Evolutionary conservation across 2,329 filamentous ascomycete species (phyloP).

Genomic region (Colletotrichum viniferum): DNA sequence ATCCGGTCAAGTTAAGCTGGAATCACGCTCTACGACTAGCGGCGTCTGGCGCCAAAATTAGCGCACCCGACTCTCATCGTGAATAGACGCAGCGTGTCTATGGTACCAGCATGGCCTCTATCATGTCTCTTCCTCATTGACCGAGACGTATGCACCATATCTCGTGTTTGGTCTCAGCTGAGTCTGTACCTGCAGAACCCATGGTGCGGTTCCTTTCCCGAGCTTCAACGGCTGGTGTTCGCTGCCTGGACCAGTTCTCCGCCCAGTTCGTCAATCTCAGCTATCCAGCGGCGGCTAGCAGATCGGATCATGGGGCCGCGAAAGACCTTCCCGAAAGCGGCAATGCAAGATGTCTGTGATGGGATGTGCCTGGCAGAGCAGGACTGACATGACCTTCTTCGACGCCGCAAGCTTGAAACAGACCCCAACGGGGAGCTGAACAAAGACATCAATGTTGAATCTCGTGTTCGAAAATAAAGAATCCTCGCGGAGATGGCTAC

Average conservation of each 20-base stretch:
- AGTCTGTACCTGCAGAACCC: not conserved
- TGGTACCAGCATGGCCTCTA: not conserved
- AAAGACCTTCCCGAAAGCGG: not conserved
- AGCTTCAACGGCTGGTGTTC: not conserved
- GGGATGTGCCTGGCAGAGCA: not conserved
- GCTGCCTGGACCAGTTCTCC: not conserved
- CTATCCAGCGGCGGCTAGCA: not conserved
- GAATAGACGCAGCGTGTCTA: not conserved
- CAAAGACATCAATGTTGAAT: not conserved
- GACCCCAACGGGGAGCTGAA: constrained; percentile 3
- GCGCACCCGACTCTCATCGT: not conserved
- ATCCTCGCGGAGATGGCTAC: not conserved
- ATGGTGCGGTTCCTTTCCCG: not conserved
- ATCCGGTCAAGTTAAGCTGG: not conserved
- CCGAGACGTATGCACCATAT: not conserved
- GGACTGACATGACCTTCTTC: not conserved
- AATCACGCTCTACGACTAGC: not conserved
- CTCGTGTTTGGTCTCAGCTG: not conserved
- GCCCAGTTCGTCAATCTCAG: not conserved
- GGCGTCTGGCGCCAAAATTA: constrained; percentile 20
- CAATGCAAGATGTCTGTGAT: not conserved
- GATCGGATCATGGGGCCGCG: not conserved
- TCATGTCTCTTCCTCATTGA: not conserved
- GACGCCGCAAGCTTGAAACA: not conserved
- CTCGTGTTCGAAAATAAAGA: constrained; percentile 14